A percentile compares a stretch with the other conserved stretches of the same genome.
Evolutionary conservation across 2,329 filamentous ascomycete genomes (phyloP).

Genomic region (Colletotrichum destructivum): DNA sequence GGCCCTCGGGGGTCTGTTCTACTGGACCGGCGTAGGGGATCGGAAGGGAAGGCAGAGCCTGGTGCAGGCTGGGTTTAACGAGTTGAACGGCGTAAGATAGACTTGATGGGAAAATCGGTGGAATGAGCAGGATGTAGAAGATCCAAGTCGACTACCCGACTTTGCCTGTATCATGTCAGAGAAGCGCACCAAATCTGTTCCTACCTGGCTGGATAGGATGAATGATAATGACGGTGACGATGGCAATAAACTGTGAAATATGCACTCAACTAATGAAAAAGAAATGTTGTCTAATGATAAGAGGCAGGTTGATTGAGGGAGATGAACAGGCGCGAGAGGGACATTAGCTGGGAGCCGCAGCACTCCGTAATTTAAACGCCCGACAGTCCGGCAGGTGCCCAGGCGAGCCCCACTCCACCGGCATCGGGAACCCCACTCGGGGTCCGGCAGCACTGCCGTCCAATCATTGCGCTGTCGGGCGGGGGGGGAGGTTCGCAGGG

Average conservation of each 20-base stretch:
- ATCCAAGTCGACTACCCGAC: not conserved
- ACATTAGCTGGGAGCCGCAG: too few species aligned
- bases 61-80: conserved; percentile 72
- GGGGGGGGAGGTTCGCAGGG: not conserved
- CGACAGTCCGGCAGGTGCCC: conserved; percentile 30
- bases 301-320: too few species aligned
- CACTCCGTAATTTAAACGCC: not conserved
- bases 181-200: not conserved
- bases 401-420: not conserved
- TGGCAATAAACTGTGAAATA: too few species aligned
- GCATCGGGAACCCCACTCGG: conserved; percentile 1
- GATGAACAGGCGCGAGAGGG: too few species aligned
- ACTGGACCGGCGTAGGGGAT: conserved; percentile 78
- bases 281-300: too few species aligned
- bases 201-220: not conserved
- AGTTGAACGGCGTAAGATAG: conserved; percentile 51
- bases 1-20: conserved; percentile 75
- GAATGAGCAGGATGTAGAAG: not conserved
- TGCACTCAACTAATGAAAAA: too few species aligned
- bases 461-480: conserved; percentile 11
- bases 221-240: not conserved
- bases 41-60: conserved; percentile 68
- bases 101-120: not conserved
- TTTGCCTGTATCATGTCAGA: not conserved
- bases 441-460: conserved; percentile 11